Percentiles rank a stretch among this genome's conserved stretches.
Evolutionary conservation across 2,329 filamentous ascomycete species (phyloP).

Genomic region (Cadophora sp.): DNA sequence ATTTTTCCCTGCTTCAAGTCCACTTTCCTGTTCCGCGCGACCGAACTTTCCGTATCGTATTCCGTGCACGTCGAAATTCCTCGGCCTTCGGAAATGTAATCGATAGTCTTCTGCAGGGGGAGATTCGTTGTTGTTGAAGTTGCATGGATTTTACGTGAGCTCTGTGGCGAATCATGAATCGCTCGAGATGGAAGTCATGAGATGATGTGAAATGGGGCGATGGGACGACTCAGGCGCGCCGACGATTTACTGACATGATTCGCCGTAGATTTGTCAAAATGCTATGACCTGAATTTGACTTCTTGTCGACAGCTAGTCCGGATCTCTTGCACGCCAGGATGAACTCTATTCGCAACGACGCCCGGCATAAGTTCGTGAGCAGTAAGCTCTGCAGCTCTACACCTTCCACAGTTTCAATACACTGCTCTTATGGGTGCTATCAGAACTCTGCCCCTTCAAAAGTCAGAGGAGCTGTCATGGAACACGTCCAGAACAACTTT

Average conservation of each 20-base stretch:
- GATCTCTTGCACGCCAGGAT: not conserved
- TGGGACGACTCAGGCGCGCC: not conserved
- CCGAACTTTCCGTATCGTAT: no score
- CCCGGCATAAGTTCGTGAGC: not conserved
- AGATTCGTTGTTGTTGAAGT: not conserved
- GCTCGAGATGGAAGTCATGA: not conserved
- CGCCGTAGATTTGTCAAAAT: not conserved
- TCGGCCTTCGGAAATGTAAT: not conserved
- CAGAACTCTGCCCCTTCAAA: not conserved
- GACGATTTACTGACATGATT: not conserved
- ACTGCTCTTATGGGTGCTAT: not conserved
- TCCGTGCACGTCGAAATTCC: not conserved
- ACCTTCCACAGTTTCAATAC: not conserved
- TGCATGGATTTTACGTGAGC: not conserved
- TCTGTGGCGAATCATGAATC: not conserved
- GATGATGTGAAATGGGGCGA: not conserved
- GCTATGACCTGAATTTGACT: not conserved
- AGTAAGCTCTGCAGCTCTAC: not conserved
- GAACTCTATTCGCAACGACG: not conserved
- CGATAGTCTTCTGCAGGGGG: slow-evolving; percentile 2
- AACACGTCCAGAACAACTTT: slow-evolving; percentile 3
- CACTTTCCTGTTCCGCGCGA: slow-evolving; percentile 9
- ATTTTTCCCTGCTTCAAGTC: not conserved
- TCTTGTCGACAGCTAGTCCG: not conserved
- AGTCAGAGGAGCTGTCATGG: slow-evolving; percentile 6